Evolutionary conservation across 2,329 filamentous ascomycete genomes (phyloP).

Genomic region (Neonectria punicea): DNA sequence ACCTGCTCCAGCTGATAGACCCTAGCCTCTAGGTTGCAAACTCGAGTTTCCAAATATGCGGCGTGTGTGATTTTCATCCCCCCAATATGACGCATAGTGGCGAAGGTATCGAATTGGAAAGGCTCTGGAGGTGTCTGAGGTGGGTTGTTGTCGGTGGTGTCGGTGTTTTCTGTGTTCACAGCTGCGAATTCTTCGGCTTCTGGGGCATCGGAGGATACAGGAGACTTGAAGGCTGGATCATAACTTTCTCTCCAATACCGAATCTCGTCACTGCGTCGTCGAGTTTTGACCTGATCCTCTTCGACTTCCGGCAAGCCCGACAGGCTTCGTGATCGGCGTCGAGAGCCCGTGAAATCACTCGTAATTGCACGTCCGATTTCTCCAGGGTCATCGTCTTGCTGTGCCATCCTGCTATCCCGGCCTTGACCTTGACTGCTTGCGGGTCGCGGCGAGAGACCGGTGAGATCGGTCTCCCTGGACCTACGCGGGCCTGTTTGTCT

Average conservation of each 20-base stretch:
- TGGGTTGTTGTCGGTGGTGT: conserved; percentile 46
- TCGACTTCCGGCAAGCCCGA: conserved; percentile 62
- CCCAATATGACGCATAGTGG: conserved; percentile 57
- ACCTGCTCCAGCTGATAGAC: conserved; percentile 65
- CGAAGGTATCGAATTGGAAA: conserved; percentile 64
- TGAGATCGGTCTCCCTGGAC: conserved; percentile 54
- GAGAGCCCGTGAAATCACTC: conserved; percentile 60
- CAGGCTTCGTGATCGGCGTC: conserved; percentile 69
- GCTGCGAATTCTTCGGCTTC: conserved; percentile 48
- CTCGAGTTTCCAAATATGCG: conserved; percentile 63
- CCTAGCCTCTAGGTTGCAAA: conserved; percentile 62
- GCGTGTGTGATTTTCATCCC: conserved; percentile 69
- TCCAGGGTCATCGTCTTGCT: conserved; percentile 56
- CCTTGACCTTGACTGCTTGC: conserved; percentile 70
- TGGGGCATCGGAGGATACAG: conserved; percentile 59
- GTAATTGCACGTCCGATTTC: conserved; percentile 72
- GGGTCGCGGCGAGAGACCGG: conserved; percentile 69
- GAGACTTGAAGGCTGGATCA: conserved; percentile 61
- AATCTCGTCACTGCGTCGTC: conserved; percentile 71
- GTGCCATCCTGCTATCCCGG: conserved; percentile 54
- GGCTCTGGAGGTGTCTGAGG: conserved; percentile 58
- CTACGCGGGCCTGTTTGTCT: conserved; percentile 44
- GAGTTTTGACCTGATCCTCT: conserved; percentile 47
- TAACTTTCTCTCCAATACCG: conserved; percentile 73
- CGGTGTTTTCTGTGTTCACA: conserved; percentile 45